Evolutionary conservation across 2,329 filamentous ascomycete genomes (phyloP).

Genomic region (Neopestalotiopsis sp.): DNA sequence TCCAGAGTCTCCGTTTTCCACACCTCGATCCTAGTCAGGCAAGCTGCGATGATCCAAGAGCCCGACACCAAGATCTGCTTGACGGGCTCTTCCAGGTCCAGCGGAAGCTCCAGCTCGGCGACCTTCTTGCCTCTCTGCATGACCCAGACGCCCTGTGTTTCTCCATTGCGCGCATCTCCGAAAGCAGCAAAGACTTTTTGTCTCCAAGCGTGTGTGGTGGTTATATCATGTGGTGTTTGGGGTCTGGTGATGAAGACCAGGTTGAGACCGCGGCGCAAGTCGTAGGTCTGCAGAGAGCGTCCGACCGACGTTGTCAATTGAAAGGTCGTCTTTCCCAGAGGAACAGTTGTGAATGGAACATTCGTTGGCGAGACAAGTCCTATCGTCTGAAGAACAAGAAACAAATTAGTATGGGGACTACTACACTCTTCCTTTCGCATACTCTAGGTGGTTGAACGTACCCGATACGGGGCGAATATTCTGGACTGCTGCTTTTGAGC

Average conservation of each 20-base stretch:
- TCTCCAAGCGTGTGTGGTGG: constrained; percentile 86
- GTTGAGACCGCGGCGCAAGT: constrained; percentile 86
- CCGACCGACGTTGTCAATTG: constrained; percentile 97
- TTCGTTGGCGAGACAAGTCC: constrained; percentile 89
- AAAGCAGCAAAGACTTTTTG: constrained; percentile 88
- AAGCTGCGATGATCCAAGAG: constrained; percentile 86
- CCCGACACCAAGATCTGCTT: constrained; percentile 83
- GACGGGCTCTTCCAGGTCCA: constrained; percentile 71
- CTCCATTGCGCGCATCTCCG: constrained; percentile 64
- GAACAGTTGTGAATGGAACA: constrained; percentile 88
- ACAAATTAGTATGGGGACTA: neutral
- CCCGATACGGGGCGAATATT: constrained; percentile 93
- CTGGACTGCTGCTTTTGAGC: constrained; percentile 62
- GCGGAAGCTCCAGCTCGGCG: constrained; percentile 73
- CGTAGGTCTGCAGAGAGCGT: constrained; percentile 91
- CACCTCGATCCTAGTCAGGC: constrained; percentile 77
- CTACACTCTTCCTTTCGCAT: neutral
- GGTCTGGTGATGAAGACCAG: constrained; percentile 93
- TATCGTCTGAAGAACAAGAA: constrained; percentile 67
- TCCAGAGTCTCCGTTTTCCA: constrained; percentile 86
- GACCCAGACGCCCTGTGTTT: constrained; percentile 78
- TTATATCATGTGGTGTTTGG: constrained; percentile 84
- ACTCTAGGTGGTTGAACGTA: constrained; percentile 43
- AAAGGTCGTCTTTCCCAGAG: constrained; percentile 91
- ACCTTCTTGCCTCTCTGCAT: constrained; percentile 90